A percentile compares a stretch with the other conserved stretches of the same genome.
Evolutionary conservation across 2,329 filamentous ascomycete species (phyloP).

Genomic region (Calonectria leucothoes): DNA sequence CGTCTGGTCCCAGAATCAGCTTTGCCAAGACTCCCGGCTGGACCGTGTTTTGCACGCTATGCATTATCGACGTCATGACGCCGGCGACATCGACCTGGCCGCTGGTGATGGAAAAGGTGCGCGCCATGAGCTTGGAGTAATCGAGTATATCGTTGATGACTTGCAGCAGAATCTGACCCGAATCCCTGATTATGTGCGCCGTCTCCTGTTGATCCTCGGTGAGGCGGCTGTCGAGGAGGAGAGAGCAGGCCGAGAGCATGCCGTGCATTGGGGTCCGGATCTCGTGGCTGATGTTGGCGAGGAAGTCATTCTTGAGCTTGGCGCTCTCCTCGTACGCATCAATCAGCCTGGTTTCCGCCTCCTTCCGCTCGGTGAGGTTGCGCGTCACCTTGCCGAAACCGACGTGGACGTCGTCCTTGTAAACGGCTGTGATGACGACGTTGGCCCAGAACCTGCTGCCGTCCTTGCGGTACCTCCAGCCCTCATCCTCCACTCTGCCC

Average conservation of each 20-base stretch:
- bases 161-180: conserved; percentile 67
- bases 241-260: conserved; percentile 68
- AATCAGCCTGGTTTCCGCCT: conserved; percentile 65
- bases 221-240: conserved; percentile 66
- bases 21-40: conserved; percentile 60
- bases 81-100: conserved; percentile 62
- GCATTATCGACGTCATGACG: conserved; percentile 60
- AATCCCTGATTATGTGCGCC: conserved; percentile 68
- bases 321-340: conserved; percentile 71
- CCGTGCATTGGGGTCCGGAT: conserved; percentile 74
- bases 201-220: conserved; percentile 66
- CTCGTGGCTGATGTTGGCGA: conserved; percentile 74
- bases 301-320: conserved; percentile 70
- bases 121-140: conserved; percentile 71
- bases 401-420: conserved; percentile 62
- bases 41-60: conserved; percentile 59
- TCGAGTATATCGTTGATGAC: conserved; percentile 76
- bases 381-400: conserved; percentile 71
- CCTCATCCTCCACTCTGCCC: conserved; percentile 68
- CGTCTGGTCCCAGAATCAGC: conserved; percentile 54
- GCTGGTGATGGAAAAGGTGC: conserved; percentile 67
- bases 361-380: conserved; percentile 66
- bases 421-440: conserved; percentile 68
- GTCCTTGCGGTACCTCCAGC: conserved; percentile 69
- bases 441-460: conserved; percentile 71